Conservation (phyloP, 306 rosid species). For the Dryas alaskensis region DNA sequence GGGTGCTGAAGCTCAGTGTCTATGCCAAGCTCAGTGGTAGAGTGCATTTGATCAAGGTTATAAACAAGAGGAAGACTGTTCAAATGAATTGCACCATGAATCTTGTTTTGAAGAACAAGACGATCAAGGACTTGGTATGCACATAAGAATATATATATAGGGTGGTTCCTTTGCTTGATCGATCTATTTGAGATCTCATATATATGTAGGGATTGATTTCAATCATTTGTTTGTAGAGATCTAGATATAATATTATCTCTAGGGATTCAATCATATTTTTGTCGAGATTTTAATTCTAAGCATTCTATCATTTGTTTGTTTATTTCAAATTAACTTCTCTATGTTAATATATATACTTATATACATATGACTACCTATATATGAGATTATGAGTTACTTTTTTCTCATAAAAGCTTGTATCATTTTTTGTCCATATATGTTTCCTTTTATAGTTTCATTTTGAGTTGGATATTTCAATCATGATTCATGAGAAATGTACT, state of each 20-base stretch:
- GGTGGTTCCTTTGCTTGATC: neutral
- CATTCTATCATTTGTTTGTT: neutral
- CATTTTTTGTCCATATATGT: no score
- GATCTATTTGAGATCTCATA: neutral
- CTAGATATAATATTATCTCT: neutral
- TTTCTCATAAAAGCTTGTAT: no score
- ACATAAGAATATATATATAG: neutral
- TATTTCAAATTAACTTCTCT: neutral
- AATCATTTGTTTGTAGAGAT: neutral
- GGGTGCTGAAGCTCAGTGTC: constrained; percentile 45
- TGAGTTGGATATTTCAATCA: no score
- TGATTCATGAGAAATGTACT: no score
- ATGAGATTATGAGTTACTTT: no score
- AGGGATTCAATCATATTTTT: neutral
- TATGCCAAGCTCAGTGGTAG: constrained; percentile 41
- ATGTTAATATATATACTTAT: neutral
- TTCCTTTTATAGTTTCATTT: no score
- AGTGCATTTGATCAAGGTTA: constrained; percentile 38
- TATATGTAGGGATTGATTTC: neutral
- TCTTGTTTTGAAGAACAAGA: constrained; percentile 40
- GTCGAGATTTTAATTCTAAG: neutral
- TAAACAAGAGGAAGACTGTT: constrained; percentile 30
- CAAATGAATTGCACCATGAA: constrained; percentile 47
- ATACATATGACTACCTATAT: neutral
- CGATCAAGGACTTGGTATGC: constrained; percentile 41